Evolutionary conservation across 2,329 filamentous ascomycete genomes (phyloP).

Genomic region (Alternaria triticina): DNA sequence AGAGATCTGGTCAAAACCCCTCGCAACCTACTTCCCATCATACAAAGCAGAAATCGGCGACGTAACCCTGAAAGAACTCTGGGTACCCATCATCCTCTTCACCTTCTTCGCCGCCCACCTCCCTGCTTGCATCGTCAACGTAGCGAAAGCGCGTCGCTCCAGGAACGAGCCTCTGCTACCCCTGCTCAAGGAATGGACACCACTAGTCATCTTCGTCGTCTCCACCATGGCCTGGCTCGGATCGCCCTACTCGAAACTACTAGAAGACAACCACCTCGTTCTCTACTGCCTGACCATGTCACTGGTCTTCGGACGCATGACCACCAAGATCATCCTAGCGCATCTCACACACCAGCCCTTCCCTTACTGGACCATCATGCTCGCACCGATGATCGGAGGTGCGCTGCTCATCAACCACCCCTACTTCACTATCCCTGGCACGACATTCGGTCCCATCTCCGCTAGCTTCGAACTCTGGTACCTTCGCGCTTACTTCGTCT

Average conservation of each 20-base stretch:
- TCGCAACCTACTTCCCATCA: conserved; percentile 62
- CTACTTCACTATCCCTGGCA: conserved; percentile 57
- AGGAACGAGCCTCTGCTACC: conserved; percentile 77
- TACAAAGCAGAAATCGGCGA: conserved; percentile 66
- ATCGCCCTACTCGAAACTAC: conserved; percentile 82
- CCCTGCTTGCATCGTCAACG: conserved; percentile 88
- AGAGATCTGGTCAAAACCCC: conserved; percentile 79
- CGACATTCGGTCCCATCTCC: conserved; percentile 65
- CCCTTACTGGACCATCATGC: conserved; percentile 93
- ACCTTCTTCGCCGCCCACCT: conserved; percentile 68
- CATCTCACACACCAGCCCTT: conserved; percentile 94
- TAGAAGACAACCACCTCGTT: conserved; percentile 84
- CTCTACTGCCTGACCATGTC: conserved; percentile 92
- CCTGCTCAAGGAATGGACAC: conserved; percentile 91
- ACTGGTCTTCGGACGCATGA: conserved; percentile 98
- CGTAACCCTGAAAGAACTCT: conserved; percentile 82
- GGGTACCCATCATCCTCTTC: conserved; percentile 68
- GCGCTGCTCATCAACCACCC: conserved; percentile 85
- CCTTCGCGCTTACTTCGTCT: conserved; percentile 81
- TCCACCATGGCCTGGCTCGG: conserved; percentile 84
- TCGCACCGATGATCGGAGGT: conserved; percentile 84
- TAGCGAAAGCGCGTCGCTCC: conserved; percentile 74
- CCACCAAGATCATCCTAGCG: conserved; percentile 97
- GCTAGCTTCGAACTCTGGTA: conserved; percentile 76
- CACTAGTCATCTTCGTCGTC: conserved; percentile 81